A percentile compares a stretch with the other conserved stretches of the same genome.
Evolutionary conservation across 495 filamentous ascomycete genomes (phyloP).

Genomic region (Glonium stellatum): DNA sequence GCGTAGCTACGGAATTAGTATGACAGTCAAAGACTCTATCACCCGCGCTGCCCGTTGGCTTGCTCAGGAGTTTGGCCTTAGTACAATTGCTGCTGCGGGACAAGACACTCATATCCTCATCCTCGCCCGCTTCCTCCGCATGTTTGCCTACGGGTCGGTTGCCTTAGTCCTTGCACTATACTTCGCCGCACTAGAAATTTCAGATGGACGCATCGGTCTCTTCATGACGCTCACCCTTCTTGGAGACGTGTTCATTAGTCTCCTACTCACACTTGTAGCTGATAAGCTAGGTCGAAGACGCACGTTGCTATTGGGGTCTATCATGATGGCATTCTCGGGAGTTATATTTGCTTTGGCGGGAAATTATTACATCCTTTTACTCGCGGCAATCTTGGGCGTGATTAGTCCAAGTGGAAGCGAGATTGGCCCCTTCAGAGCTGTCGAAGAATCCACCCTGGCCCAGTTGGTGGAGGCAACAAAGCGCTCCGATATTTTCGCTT

Average conservation of each 20-base stretch:
- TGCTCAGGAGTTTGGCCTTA: slow-evolving; percentile 19
- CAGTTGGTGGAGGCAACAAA: slow-evolving; percentile 57
- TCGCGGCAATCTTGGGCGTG: slow-evolving; percentile 71
- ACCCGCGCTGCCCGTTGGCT: slow-evolving; percentile 8
- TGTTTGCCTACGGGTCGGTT: slow-evolving; percentile 72
- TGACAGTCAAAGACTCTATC: background rate
- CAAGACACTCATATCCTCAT: slow-evolving; percentile 49
- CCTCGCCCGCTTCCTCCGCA: slow-evolving; percentile 65
- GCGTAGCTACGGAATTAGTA: background rate
- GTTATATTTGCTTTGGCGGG: slow-evolving; percentile 57
- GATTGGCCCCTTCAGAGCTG: slow-evolving; percentile 61
- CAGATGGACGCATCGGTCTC: slow-evolving; percentile 67
- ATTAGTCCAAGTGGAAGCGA: slow-evolving; percentile 61
- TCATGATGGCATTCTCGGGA: slow-evolving; percentile 62
- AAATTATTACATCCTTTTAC: slow-evolving; percentile 68
- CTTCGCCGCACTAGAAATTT: slow-evolving; percentile 56
- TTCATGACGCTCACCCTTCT: slow-evolving; percentile 84
- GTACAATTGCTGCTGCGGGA: slow-evolving; percentile 13
- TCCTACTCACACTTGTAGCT: slow-evolving; percentile 66
- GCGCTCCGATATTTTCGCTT: slow-evolving; percentile 70
- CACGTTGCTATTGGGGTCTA: slow-evolving; percentile 61
- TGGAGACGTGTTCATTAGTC: slow-evolving; percentile 72
- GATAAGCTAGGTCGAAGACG: slow-evolving; percentile 64
- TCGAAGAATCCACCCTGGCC: slow-evolving; percentile 77
- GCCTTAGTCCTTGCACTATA: slow-evolving; percentile 69